phyloP scores from a whole-genome alignment of 2,329 filamentous ascomycete species.

The Macrophomina pseudophaseolina region DNA sequence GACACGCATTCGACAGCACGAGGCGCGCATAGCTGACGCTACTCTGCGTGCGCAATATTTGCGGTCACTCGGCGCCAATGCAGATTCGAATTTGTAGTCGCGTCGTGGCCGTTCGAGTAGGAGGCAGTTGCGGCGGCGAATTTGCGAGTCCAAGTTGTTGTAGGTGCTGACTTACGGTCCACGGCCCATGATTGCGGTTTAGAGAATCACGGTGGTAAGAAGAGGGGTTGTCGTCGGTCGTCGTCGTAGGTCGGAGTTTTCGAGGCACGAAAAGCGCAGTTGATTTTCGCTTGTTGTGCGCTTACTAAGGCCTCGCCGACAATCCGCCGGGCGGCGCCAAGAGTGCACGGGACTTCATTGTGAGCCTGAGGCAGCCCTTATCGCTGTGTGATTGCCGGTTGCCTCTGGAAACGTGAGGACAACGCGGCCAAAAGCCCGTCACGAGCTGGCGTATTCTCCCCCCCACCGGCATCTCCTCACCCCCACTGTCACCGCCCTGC shows the following conservation, averaged over 20 bases:
- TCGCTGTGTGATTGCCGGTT: conserved; percentile 8
- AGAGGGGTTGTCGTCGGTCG: conserved; percentile 37
- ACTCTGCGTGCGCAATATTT: background rate
- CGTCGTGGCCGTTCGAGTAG: background rate
- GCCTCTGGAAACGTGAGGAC: conserved; percentile 17
- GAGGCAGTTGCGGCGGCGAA: conserved; percentile 8
- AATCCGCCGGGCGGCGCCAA: background rate
- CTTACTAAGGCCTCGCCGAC: conserved; percentile 24
- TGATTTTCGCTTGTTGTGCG: conserved; percentile 28
- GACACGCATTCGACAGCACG: background rate
- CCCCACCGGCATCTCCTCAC: conserved; percentile 8
- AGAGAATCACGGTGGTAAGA: conserved; percentile 42
- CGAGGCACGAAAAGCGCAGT: conserved; percentile 21
- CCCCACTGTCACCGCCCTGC: background rate
- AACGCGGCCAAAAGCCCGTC: conserved; percentile 6
- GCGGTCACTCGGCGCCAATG: background rate
- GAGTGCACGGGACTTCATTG: no score
- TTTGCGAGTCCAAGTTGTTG: background rate
- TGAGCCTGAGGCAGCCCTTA: conserved; percentile 3
- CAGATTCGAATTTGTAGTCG: conserved; percentile 6
- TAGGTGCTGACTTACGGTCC: conserved; percentile 60
- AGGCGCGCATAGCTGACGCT: background rate
- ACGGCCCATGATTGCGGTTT: conserved; percentile 65
- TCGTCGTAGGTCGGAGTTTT: conserved; percentile 34
- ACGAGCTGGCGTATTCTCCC: conserved; percentile 5